Conservation (phyloP, 495 filamentous ascomycete genomes). For the Aspergillus baeticus region DNA sequence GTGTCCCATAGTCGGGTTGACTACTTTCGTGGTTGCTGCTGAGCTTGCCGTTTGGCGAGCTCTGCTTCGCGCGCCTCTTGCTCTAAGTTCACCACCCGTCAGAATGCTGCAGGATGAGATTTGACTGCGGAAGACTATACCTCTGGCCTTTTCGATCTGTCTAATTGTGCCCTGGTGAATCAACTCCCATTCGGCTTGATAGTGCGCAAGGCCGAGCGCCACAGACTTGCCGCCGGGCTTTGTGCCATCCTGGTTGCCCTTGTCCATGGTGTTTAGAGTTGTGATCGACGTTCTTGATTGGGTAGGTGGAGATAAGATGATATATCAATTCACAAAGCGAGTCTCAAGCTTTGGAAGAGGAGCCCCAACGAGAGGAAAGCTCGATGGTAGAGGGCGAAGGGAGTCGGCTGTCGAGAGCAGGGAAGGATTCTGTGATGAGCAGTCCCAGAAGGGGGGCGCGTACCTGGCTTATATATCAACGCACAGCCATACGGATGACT, state of each 20-base stretch:
- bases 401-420: neutral
- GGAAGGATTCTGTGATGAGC: neutral
- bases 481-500: neutral
- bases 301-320: neutral
- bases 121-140: neutral
- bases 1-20: neutral
- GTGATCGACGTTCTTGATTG: neutral
- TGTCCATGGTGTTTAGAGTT: conserved; percentile 8
- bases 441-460: neutral
- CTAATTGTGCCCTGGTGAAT: conserved; percentile 20
- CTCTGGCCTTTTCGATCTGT: conserved; percentile 17
- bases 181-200: conserved; percentile 18
- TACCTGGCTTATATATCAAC: neutral
- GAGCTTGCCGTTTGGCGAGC: neutral
- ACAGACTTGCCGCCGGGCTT: neutral
- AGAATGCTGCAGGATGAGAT: neutral
- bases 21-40: conserved; percentile 2
- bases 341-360: neutral
- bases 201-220: conserved; percentile 7
- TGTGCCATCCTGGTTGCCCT: neutral
- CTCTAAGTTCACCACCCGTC: neutral
- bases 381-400: neutral
- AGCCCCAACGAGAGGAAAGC: no score
- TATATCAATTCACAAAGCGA: neutral
- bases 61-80: conserved; percentile 4